Base-by-base conservation (phyloP, 73 alveolate species). In the Durusdinium trenchii region DNA sequence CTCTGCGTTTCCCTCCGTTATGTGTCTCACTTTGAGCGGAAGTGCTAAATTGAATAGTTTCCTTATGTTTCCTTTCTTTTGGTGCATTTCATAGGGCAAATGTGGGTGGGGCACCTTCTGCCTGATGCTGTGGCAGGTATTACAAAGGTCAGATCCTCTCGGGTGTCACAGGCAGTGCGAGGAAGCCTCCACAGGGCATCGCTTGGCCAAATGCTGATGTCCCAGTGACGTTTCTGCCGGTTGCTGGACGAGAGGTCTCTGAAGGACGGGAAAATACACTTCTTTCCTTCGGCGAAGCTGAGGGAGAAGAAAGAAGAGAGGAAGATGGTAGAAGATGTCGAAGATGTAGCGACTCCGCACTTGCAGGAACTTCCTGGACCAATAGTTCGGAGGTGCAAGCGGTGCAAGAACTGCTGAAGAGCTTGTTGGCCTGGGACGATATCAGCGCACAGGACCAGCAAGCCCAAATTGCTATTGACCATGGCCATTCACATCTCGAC, bases 1-100 rank as follows among this genome's bases (percentile, higher is more conserved):
- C 78, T 98, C 99, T 50, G 94, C 99, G 81, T 99, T 97, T 81
- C 99, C 99, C 1, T 99, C 99, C 40, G 51, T 35, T 26, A 86
- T 43, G 95, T 61, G 69, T 48, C 91, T 81, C 38, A 30, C 62
- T n/a, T n/a, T n/a, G n/a, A n/a, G n/a, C 42, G 43, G 61, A 12
- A 26, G 26, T 45, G 43, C 4, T 12, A 64, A 32, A 16, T 1
- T 10, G 79, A 64, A 57, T 57, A 57, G 12, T 57, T 16, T 57
- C 32, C 32, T 57, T 57, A 57, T 57, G 12, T 57, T 16, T 16
- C 12, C 69, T 57, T 57, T 57, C 23, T 16, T 57, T 16, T 57
- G 23, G 32, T 23, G 23, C 23, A 23, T 57, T 0, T 23, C 18
- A 60, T 60, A 32, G 18, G 18, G 73, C 4, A 60, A 32, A 32